Evolutionary conservation across 225 moss, liverwort and hornwort genomes (phyloP).

Genomic region (Thuidium tamariscinum): DNA sequence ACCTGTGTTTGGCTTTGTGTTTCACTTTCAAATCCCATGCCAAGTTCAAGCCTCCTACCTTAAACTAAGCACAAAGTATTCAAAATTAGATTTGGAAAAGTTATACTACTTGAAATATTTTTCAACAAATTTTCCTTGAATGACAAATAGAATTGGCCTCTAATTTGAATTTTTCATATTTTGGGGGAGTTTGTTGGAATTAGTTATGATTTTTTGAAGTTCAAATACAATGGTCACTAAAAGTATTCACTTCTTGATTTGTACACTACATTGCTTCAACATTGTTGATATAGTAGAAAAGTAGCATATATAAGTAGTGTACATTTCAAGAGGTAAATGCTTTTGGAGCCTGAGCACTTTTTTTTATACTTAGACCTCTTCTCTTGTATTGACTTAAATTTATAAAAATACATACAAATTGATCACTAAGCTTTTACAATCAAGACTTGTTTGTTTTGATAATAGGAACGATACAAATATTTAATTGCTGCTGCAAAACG

Average conservation of each 20-base stretch:
- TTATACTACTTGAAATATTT: neutral
- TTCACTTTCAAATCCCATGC: too few relatives aligned
- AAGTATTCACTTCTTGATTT: neutral
- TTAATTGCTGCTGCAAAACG: conserved; percentile 69
- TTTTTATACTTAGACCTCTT: neutral
- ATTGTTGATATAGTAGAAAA: neutral
- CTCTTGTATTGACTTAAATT: neutral
- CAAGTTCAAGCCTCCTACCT: too few relatives aligned
- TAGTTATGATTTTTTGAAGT: neutral
- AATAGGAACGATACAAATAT: conserved; percentile 55
- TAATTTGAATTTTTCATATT: neutral
- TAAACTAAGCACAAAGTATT: neutral
- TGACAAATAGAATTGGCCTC: neutral
- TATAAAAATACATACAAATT: neutral
- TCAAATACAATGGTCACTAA: neutral
- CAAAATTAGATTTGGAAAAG: neutral
- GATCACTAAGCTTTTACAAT: neutral
- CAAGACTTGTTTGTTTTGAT: neutral
- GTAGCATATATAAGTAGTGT: neutral
- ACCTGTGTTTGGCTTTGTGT: too few relatives aligned
- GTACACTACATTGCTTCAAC: too few relatives aligned
- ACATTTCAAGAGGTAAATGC: fast-evolving
- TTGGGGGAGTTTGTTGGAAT: neutral
- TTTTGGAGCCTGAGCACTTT: fast-evolving
- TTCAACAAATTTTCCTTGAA: neutral